Conservation (phyloP, 305 asterid species). For the Fraxinus baroniana region DNA sequence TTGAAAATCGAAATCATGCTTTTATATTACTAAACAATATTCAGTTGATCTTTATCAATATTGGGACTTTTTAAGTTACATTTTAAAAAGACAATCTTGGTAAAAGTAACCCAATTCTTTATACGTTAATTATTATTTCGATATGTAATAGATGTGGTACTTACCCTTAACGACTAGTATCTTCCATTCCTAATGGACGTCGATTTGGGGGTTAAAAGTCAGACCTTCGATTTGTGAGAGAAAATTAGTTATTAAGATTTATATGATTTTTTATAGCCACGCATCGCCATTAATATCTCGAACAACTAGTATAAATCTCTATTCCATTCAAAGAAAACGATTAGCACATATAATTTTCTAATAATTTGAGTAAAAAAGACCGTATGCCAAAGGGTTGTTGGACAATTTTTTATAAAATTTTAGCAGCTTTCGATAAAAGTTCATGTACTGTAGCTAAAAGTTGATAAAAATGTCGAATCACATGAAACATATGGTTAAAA, state of each 20-base stretch:
- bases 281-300: background rate
- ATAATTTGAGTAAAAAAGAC: too few species aligned
- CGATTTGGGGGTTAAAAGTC: background rate
- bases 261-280: background rate
- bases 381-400: background rate
- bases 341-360: background rate
- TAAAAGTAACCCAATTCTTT: background rate
- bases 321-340: background rate
- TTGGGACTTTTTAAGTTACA: background rate
- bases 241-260: background rate
- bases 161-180: background rate
- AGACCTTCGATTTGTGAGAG: background rate
- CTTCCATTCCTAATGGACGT: background rate
- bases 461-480: too few species aligned
- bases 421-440: background rate
- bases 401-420: background rate
- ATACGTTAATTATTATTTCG: too few species aligned
- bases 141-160: background rate
- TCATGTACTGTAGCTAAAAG: background rate
- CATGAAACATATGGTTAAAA: too few species aligned
- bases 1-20: background rate
- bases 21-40: too few species aligned
- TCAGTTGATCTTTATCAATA: too few species aligned
- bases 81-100: background rate
- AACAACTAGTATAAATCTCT: background rate